Percentiles rank a stretch among this genome's conserved stretches.
phyloP scores from a whole-genome alignment of 306 rosid genomes.

The Mimosa bimucronata region DNA sequence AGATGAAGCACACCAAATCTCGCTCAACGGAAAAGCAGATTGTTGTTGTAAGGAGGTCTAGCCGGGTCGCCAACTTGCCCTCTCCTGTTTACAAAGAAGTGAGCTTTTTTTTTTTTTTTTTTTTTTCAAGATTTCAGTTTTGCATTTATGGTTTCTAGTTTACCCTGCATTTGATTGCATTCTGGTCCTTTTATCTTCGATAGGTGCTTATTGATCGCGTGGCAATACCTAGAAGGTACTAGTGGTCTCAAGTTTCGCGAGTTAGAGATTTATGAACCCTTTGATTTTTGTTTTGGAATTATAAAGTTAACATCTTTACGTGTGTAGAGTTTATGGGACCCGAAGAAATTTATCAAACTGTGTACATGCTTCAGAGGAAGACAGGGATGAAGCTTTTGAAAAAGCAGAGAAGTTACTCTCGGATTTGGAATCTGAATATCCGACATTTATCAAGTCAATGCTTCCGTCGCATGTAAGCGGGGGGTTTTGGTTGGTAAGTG shows the following conservation, averaged over 20 bases:
- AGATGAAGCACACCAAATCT: conserved; percentile 58
- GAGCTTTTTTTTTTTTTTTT: background rate
- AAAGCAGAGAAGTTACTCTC: conserved; percentile 59
- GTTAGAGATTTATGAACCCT: no score
- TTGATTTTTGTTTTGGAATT: background rate
- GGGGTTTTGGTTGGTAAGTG: conserved; percentile 93
- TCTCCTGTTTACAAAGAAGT: conserved; percentile 76
- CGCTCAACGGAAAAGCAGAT: conserved; percentile 46
- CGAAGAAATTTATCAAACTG: conserved; percentile 65
- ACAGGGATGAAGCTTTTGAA: conserved; percentile 54
- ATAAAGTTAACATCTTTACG: background rate
- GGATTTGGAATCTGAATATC: conserved; percentile 51
- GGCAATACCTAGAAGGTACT: conserved; percentile 57
- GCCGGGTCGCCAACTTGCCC: conserved; percentile 65
- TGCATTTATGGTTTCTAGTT: background rate
- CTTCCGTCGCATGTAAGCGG: conserved; percentile 85
- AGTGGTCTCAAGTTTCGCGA: background rate
- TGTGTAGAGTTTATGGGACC: conserved; percentile 39
- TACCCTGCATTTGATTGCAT: background rate
- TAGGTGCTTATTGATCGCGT: conserved; percentile 59
- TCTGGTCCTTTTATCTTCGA: background rate
- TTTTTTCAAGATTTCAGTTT: background rate
- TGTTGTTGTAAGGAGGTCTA: conserved; percentile 68
- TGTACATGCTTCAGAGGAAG: conserved; percentile 66
- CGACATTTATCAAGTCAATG: conserved; percentile 69